These are phyloP conservation scores for Botryosphaeria dothidea DNA, from an alignment of 2,329 filamentous ascomycete species.

Conservation along the genomic window DNA sequence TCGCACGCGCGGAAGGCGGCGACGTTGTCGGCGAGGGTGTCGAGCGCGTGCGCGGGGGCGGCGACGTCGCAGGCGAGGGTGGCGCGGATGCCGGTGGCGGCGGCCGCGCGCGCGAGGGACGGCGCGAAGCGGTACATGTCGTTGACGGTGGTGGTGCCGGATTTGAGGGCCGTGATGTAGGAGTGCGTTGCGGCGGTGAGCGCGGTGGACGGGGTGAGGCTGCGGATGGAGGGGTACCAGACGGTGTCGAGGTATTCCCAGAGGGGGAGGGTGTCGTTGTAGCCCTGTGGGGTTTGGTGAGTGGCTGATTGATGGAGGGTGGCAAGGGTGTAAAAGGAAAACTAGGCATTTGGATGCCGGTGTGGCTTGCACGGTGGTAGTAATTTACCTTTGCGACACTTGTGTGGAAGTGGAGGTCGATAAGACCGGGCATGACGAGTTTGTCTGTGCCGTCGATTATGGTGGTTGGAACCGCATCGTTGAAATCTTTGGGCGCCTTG, in stretches of 20 bases:
- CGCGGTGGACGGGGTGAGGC: neutral
- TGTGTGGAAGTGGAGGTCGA: constrained; percentile 8
- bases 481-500: neutral
- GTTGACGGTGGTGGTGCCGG: constrained; percentile 10
- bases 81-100: neutral
- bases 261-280: constrained; percentile 13
- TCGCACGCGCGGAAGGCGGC: neutral
- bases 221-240: constrained; percentile 14
- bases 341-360: neutral
- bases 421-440: constrained; percentile 2
- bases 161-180: constrained; percentile 6
- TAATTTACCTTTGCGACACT: neutral
- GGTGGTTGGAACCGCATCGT: neutral
- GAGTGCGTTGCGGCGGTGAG: neutral
- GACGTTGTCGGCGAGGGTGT: neutral
- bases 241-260: constrained; percentile 14
- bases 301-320: too few relatives aligned
- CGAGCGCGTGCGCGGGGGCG: neutral
- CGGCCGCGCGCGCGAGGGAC: neutral
- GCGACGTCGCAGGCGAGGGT: neutral
- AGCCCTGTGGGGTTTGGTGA: neutral
- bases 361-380: neutral
- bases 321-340: too few relatives aligned
- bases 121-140: constrained; percentile 13
- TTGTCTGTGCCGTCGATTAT: constrained; percentile 5